Conservation (phyloP, 2,329 filamentous ascomycete species). For the Beauveria pseudobassiana region DNA sequence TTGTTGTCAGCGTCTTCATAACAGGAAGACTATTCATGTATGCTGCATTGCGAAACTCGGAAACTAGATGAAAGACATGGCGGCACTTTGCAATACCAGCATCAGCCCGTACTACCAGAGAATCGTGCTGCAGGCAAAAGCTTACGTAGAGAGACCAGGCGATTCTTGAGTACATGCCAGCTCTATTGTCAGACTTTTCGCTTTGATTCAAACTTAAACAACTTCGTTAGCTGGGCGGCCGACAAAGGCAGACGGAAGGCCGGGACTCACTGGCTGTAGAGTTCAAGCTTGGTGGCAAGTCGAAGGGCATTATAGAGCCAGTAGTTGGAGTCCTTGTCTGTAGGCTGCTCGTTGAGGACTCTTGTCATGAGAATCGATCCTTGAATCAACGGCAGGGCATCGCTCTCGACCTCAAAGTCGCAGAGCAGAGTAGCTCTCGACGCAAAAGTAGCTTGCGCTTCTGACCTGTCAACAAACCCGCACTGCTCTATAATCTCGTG, state of each 20-base stretch:
- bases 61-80: neutral
- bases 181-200: neutral
- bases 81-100: neutral
- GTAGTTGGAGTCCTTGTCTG: slow-evolving; percentile 4
- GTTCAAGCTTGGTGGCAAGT: neutral
- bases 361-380: neutral
- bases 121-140: neutral
- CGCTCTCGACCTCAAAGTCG: neutral
- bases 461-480: neutral
- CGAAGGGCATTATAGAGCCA: slow-evolving; percentile 6
- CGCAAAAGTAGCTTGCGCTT: neutral
- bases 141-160: slow-evolving; percentile 6
- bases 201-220: neutral
- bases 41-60: neutral
- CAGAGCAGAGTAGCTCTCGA: neutral
- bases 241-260: neutral
- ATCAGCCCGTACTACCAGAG: too few species aligned
- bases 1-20: neutral
- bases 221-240: neutral
- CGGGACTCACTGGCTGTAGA: neutral
- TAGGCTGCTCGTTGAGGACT: neutral
- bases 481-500: neutral
- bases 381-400: neutral
- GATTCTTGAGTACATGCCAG: neutral
- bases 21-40: neutral